Base-by-base conservation (phyloP, 2,329 filamentous ascomycete species). In the Fusarium sp. region DNA sequence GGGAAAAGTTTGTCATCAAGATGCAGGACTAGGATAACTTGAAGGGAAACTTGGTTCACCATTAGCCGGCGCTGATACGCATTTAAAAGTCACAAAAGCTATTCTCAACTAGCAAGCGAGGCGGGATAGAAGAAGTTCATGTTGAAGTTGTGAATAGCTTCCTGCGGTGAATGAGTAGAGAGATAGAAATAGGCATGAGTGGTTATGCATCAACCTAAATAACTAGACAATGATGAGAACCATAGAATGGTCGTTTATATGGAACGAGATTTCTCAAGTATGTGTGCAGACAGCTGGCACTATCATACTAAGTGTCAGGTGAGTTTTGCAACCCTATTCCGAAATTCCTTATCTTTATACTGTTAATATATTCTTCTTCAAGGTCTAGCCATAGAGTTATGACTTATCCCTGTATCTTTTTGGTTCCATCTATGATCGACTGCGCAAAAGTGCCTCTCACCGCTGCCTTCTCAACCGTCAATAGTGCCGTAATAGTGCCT, bases 401-500 rank as follows among this genome's bases (percentile, higher is more conserved):
- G 10, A 5, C 20, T 54, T 6, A 54, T 35, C 52, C 31, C n/a
- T 56, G 52, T 22, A 56, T 16, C 31, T 56, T 56, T 31, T 35
- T 56, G 9, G 52, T 56, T n/a, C 52, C 52, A n/a, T 56, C 52
- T 56, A 56, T 56, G 8, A 56, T 56, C 2, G 52, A 56, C 52
- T 35, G 52, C 35, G 58, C 45, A 66, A 66, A 66, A 7, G 64
- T 60, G 34, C 60, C 59, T 45, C 64, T 66, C 27, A 60, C 64
- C 31, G 27, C 64, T 13, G 64, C 64, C 45, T 66, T 66, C 35
- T 66, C 64, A 37, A 66, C 24, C 45, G 64, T 60, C 64, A 66
- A 38, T 16, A 66, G 24, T 9, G 40, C 57, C 22, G 50, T 50
- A 20, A 66, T 66, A 29, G 64, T 66, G 50, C 40, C 45, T 22